Evolutionary conservation across 1,139 yeast species (phyloP).

Genomic region (Diutina rugosa): DNA sequence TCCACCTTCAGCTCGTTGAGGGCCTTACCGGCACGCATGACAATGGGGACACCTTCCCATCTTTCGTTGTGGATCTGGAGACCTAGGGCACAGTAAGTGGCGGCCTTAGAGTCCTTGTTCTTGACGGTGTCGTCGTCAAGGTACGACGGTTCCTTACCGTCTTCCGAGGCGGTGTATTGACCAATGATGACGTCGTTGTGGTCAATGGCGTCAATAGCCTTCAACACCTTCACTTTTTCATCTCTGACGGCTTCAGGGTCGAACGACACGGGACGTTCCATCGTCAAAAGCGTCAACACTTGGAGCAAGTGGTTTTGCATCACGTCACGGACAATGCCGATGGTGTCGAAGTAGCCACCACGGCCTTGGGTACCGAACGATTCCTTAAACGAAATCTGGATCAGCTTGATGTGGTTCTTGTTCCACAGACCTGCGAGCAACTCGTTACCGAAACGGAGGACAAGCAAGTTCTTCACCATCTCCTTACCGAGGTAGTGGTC

Average conservation of each 20-base stretch:
- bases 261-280: conserved; percentile 89
- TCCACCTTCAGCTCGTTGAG: conserved; percentile 88
- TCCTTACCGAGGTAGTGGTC: conserved; percentile 97
- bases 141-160: conserved; percentile 84
- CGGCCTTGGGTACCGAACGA: conserved; percentile 97
- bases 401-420: conserved; percentile 58
- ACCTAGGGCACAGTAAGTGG: conserved; percentile 82
- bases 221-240: conserved; percentile 87
- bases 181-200: conserved; percentile 64
- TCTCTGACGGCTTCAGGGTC: conserved; percentile 92
- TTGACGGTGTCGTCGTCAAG: conserved; percentile 89
- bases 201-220: conserved; percentile 63
- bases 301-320: conserved; percentile 96
- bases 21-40: conserved; percentile 95
- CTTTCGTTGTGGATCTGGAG: conserved; percentile 77
- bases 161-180: conserved; percentile 74
- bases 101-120: conserved; percentile 59
- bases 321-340: conserved; percentile 95
- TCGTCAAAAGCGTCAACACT: conserved; percentile 79
- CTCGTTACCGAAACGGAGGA: conserved; percentile 81
- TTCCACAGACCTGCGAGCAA: conserved; percentile 82
- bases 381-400: conserved; percentile 90
- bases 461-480: conserved; percentile 87
- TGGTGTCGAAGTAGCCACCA: conserved; percentile 92
- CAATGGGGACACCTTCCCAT: conserved; percentile 97